phyloP scores from a whole-genome alignment of 345 rosid species.

The Eucalyptus cladocalyx region DNA sequence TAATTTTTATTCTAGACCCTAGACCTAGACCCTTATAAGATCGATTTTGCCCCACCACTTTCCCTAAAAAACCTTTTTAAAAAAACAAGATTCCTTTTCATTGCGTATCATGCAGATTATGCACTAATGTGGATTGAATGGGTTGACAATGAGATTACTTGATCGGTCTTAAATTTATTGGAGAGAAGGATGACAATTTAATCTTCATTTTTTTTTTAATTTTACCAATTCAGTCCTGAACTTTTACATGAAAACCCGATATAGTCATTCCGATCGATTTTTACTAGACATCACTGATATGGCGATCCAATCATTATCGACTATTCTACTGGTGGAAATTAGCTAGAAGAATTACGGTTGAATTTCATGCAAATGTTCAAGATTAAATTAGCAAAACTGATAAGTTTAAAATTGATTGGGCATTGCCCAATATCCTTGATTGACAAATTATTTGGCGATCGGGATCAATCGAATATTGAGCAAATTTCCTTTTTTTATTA shows the following conservation, averaged over 20 bases:
- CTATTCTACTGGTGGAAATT: fast-evolving
- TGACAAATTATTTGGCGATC: not conserved
- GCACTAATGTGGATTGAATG: not conserved
- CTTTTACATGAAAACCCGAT: not conserved
- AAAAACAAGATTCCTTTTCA: not conserved
- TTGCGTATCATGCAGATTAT: not conserved
- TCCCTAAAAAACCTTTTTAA: not conserved
- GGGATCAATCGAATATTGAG: not conserved
- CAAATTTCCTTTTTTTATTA: not conserved
- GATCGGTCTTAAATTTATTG: not conserved
- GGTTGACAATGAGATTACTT: not conserved
- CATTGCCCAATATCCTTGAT: not conserved
- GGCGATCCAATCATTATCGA: not conserved
- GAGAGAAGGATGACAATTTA: not conserved
- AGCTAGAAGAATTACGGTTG: fast-evolving
- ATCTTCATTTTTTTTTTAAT: not conserved
- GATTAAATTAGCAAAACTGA: not conserved
- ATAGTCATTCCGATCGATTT: fast-evolving
- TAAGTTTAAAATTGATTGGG: not conserved
- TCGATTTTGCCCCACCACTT: not conserved
- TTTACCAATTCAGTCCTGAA: fast-evolving
- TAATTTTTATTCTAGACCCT: not conserved
- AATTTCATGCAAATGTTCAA: not conserved
- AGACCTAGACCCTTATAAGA: not conserved
- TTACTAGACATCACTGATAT: fast-evolving